Conservation (phyloP, 306 rosid species). For the Dalbergia cultrata region DNA sequence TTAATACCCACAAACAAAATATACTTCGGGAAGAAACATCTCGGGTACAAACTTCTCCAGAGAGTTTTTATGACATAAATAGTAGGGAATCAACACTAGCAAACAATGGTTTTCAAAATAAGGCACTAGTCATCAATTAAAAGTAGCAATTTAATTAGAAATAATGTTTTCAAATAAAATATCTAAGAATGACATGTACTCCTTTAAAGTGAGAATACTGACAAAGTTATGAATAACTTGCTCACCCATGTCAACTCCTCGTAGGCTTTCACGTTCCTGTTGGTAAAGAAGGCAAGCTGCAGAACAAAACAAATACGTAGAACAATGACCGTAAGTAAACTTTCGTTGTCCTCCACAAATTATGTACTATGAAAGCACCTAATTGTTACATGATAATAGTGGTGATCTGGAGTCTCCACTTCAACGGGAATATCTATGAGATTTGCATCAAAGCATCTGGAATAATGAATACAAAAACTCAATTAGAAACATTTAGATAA, state of each 20-base stretch:
- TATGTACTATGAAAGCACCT: slow-evolving; percentile 24
- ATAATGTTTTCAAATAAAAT: slow-evolving; percentile 1
- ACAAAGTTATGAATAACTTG: background rate
- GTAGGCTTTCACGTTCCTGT: slow-evolving; percentile 60
- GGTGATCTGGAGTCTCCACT: slow-evolving; percentile 90
- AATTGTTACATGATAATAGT: slow-evolving; percentile 75
- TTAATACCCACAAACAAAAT: background rate
- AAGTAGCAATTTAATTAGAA: background rate
- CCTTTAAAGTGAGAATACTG: no score
- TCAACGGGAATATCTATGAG: slow-evolving; percentile 81
- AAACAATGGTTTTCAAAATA: background rate
- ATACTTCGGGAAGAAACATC: no score
- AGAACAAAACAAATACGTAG: slow-evolving; percentile 19
- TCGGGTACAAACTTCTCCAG: no score
- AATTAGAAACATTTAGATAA: background rate
- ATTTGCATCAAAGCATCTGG: slow-evolving; percentile 76
- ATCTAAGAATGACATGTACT: background rate
- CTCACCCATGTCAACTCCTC: slow-evolving; percentile 91
- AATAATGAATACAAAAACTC: background rate
- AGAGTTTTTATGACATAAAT: background rate
- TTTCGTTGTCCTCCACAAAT: background rate
- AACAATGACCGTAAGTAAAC: background rate
- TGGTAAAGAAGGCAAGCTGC: slow-evolving; percentile 88
- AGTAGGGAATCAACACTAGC: background rate
- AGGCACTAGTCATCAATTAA: no score